Evolutionary conservation across 2,329 filamentous ascomycete genomes (phyloP).

Genomic region (Bertia moriformis): DNA sequence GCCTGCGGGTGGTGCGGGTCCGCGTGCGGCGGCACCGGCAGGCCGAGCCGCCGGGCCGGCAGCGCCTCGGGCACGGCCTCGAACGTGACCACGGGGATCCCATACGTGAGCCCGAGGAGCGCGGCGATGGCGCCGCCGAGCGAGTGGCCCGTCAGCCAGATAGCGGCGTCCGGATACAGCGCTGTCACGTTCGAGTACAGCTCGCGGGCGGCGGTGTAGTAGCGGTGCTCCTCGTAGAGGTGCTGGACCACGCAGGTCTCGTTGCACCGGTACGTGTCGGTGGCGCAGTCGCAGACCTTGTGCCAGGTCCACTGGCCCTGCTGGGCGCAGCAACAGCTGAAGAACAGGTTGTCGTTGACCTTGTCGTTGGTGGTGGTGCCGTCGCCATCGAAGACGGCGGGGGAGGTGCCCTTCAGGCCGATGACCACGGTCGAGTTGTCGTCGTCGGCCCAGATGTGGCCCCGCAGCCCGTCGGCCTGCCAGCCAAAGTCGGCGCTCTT

Average conservation of each 20-base stretch:
- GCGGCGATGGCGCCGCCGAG: constrained; percentile 79
- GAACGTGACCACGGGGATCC: constrained; percentile 79
- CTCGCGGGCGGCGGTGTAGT: constrained; percentile 78
- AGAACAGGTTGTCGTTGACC: constrained; percentile 92
- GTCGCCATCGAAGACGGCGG: constrained; percentile 88
- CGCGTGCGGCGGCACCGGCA: constrained; percentile 70
- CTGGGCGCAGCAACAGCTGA: constrained; percentile 93
- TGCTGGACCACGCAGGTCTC: constrained; percentile 71
- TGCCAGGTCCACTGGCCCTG: constrained; percentile 82
- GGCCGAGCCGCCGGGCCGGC: constrained; percentile 67
- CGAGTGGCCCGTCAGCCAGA: constrained; percentile 88
- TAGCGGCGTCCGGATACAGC: constrained; percentile 67
- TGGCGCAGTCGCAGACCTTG: constrained; percentile 85
- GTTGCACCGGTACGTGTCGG: constrained; percentile 78
- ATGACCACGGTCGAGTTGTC: constrained; percentile 78
- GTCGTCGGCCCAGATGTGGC: constrained; percentile 82
- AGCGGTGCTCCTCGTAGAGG: constrained; percentile 69
- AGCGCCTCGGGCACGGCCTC: constrained; percentile 86
- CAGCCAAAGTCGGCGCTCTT: constrained; percentile 82
- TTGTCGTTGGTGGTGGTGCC: constrained; percentile 97
- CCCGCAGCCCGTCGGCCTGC: constrained; percentile 75
- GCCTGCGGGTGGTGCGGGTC: constrained; percentile 58
- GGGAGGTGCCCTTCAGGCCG: constrained; percentile 78
- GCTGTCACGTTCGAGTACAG: constrained; percentile 86
- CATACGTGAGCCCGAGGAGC: constrained; percentile 78